phyloP scores from a whole-genome alignment of 495 filamentous ascomycete species.

The Parathielavia hyrcaniae region DNA sequence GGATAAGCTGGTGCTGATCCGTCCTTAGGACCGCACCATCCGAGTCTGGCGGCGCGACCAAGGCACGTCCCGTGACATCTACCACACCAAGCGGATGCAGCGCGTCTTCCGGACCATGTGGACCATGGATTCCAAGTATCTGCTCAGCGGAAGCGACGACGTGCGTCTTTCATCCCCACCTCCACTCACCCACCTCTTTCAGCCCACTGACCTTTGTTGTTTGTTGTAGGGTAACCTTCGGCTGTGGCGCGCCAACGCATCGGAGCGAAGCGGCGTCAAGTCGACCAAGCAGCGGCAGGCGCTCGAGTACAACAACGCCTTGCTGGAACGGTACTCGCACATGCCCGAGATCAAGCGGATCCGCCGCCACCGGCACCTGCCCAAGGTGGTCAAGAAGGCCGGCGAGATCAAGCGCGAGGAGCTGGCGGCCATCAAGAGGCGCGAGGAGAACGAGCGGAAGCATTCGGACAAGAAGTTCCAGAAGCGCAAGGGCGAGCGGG shows the following conservation, averaged over 20 bases:
- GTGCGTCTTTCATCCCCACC: conserved; percentile 7
- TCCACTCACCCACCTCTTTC: not conserved
- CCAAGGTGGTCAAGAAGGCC: conserved; percentile 94
- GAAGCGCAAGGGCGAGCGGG: conserved; percentile 73
- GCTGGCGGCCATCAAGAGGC: conserved; percentile 75
- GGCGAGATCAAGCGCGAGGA: conserved; percentile 93
- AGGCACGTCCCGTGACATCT: conserved; percentile 85
- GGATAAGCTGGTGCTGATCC: conserved; percentile 27
- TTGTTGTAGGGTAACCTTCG: conserved; percentile 64
- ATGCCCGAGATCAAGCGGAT: conserved; percentile 96
- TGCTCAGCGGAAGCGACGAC: conserved; percentile 83
- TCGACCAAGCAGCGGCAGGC: conserved; percentile 73
- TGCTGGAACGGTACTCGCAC: conserved; percentile 79
- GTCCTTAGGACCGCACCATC: conserved; percentile 29
- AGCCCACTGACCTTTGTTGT: not conserved
- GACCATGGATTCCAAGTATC: conserved; percentile 81
- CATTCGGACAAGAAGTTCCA: conserved; percentile 73
- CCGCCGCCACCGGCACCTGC: conserved; percentile 81
- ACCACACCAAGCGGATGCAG: conserved; percentile 98
- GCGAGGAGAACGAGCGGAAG: conserved; percentile 88
- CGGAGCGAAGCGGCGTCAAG: conserved; percentile 76
- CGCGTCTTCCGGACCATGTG: conserved; percentile 69
- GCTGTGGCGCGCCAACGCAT: conserved; percentile 87
- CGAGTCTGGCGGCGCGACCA: conserved; percentile 72
- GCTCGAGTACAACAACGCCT: conserved; percentile 84